Conservation (phyloP, 2,329 filamentous ascomycete genomes). For the Fusarium falciforme region DNA sequence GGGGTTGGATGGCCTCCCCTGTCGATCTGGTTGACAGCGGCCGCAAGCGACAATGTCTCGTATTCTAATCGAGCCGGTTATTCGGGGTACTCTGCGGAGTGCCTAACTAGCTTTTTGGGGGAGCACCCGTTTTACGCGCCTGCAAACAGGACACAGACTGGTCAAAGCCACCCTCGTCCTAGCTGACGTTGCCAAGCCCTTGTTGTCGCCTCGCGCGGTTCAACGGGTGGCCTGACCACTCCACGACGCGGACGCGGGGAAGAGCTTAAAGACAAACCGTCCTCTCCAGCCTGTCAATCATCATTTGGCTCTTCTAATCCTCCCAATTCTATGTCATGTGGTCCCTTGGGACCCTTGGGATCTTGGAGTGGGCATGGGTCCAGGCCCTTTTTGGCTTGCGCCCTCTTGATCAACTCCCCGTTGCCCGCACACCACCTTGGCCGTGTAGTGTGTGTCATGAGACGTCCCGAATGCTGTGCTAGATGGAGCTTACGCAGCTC, state of each 20-base stretch:
- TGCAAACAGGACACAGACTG: no score
- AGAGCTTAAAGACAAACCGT: not conserved
- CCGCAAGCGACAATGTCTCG: not conserved
- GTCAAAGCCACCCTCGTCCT: not conserved
- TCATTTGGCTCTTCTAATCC: no score
- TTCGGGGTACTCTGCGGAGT: not conserved
- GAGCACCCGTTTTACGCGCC: no score
- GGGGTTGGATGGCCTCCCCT: not conserved
- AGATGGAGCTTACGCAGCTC: not conserved
- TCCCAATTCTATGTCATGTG: not conserved
- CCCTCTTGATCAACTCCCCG: not conserved
- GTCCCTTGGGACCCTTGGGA: not conserved
- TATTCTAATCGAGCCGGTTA: not conserved
- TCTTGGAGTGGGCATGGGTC: not conserved
- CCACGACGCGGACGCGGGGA: not conserved
- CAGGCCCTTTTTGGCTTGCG: not conserved
- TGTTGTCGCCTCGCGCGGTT: not conserved
- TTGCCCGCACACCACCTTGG: not conserved
- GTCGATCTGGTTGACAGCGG: not conserved
- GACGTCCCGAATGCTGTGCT: not conserved
- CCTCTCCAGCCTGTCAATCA: no score
- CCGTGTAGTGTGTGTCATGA: not conserved
- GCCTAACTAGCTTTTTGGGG: no score
- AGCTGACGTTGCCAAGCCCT: not conserved
- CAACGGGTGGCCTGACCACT: not conserved